Evolutionary conservation across 495 filamentous ascomycete species (phyloP), one percentile per base, ranked within the genome.

Genomic region (Terfezia boudieri): DNA sequence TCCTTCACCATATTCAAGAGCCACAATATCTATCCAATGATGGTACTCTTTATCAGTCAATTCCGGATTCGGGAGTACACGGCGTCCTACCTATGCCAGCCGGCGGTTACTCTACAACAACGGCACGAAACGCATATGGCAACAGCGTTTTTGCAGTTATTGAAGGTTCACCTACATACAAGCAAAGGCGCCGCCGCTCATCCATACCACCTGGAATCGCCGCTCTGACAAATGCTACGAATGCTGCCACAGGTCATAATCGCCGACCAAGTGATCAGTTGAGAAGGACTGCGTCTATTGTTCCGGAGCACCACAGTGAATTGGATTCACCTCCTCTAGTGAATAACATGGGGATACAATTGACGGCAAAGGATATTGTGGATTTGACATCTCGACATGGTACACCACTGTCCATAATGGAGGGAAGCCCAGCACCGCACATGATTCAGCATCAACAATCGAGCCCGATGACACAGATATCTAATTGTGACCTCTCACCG

Each of bases 1-100:
- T 82, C 48, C 68, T 88, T 50, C 76, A 76, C 53, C 76, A 90
- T 36, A 76, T 82, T 23, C 73, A 80, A 36, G 92, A 98, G 70
- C 87, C 90, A 16, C 85, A 93, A 6, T 98, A 96, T 68, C 88
- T 96, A 67, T 85, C 87, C 50, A 94, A 95, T 63, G 90, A 98
- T 70, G 90, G 95, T 63, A 93, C 86, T 49, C 74, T 95, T 36
- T 98, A 94, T 73, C 49, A 51, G 26, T 51, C 49, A 22, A 87
- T 94, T 73, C 84, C 90, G 60, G 41, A 46, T 14, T 46, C 41
- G 4, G 26, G 26, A 32, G 41, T 46, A 14, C 41, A 46, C 17
- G 41, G 41, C 41, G 41, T 46, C 17, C 74, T 94, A 20, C 89
- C 86, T 32, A 36, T 65, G 9, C 82, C 88, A 1, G 68, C 93